Evolutionary conservation across 768 basidiomycete genomes (phyloP), one percentile per base, ranked within the genome.

Genomic region (Thelephora ganbajun): DNA sequence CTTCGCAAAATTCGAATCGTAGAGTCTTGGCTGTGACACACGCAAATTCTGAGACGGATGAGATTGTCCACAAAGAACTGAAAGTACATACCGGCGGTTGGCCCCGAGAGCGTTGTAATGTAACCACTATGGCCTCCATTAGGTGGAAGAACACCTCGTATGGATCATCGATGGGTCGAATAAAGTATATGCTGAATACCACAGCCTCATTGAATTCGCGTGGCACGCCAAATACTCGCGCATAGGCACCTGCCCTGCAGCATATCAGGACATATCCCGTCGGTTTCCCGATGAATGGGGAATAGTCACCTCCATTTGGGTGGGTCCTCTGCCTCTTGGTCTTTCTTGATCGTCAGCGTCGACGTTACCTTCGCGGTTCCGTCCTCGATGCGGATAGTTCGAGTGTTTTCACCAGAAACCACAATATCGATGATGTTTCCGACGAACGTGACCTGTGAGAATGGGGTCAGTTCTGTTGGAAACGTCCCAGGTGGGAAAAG

Each of bases 141-240:
- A 69, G 47, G 56, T 77, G 74, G 52, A 67, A 68, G 50, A 62
- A 68, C 16, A 72, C 54, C 52, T 76, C 74, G 57, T 74, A 69
- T 43, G 57, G 55, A 52, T 78, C 73, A 1, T 54, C 58, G 39
- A 76, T 61, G 2, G 54, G 56, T 20, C 68, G 63, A 42, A 73
- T 58, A 39, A 57, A 55, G 18, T 53, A 58, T 2, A 65, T 67
- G n/a, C 55, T 61, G 51, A 76, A 53, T 51, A 63, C 58, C 34
- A 68, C 57, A 68, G 69, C 6, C 57, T 56, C 57, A 66, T 71
- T 48, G 26, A 48, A 74, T 47, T 2, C 14, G 39, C 39, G 4
- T 1, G 39, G 57, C 18, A 19, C 50, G 7, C 72, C 72, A 42
- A 71, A 50, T 42, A 72, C 58, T 11, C 65, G 61, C 18, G 71